A percentile compares a stretch with the other conserved stretches of the same genome.
Conservation (phyloP, 1,284 basidiomycete genomes). For the Ustilago shanxiensis region DNA sequence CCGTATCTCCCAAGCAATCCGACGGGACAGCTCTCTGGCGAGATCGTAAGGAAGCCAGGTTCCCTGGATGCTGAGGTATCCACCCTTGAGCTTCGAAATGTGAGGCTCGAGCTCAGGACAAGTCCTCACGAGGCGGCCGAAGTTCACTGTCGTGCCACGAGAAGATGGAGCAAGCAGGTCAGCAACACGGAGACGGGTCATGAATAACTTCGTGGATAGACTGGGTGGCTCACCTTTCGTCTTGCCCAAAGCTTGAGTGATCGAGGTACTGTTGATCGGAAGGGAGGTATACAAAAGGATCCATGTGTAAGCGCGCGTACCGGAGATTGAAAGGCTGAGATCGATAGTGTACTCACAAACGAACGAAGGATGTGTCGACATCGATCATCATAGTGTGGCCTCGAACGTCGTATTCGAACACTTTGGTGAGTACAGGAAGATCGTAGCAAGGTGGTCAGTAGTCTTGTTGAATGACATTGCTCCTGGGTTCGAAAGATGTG, state of each 20-base stretch:
- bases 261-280: conserved; percentile 52
- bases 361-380: conserved; percentile 50
- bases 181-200: no score
- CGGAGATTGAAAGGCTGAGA: no score
- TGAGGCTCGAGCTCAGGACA: conserved; percentile 45
- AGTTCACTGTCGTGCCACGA: conserved; percentile 42
- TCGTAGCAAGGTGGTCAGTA: neutral
- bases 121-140: conserved; percentile 39
- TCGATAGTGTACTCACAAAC: conserved; percentile 35
- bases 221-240: conserved; percentile 36
- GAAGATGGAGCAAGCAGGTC: no score
- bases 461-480: neutral
- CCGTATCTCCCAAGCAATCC: conserved; percentile 54
- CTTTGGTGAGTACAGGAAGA: conserved; percentile 12
- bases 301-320: no score
- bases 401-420: conserved; percentile 52
- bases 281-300: no score
- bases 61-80: conserved; percentile 58
- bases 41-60: conserved; percentile 55
- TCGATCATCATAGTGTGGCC: conserved; percentile 58
- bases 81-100: conserved; percentile 56
- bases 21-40: conserved; percentile 50
- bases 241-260: conserved; percentile 55
- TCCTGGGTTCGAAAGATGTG: neutral
- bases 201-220: no score